Base-by-base conservation (phyloP, 2,329 filamentous ascomycete species). In the Neofusicoccum laricinum region DNA sequence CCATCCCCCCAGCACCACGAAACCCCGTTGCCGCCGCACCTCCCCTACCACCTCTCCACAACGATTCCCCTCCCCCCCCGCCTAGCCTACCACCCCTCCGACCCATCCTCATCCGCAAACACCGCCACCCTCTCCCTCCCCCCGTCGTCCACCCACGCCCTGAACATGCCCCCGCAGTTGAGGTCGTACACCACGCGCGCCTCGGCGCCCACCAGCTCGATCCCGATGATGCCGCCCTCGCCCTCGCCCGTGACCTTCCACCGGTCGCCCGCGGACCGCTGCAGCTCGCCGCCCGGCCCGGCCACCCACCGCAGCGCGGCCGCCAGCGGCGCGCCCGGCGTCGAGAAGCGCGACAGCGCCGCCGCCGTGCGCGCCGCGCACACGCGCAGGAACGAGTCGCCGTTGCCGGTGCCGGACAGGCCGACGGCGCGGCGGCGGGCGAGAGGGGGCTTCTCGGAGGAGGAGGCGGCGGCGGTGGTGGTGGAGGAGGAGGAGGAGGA, bases 81-180 rank as follows among this genome's bases (percentile, higher is more conserved):
- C n/a, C n/a, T n/a, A n/a, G n/a, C n/a, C 36, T 38, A 46, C 55
- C 30, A 48, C 25, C 19, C 48, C 49, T 63, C 48, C 21, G 4
- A 15, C 30, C 62, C 62, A 32, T 64, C 41, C 41, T 75, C 72
- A 64, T 85, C 81, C 58, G 82, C 78, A 79, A 87, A 90, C 1
- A 89, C 82, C 63, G 84, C 83, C 72, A 87, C 85, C 25, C 82
- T 79, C 17, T 82, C 79, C 65, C 79, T 78, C 0, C 88, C 89
- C 1, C 85, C 72, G 3, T 88, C 84, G 67, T 91, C 85, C 19
- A 90, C 79, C 84, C 90, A 94, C 0, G 91, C 92, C 19, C 92
- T 84, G 72, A 93, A 95, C 90, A 97, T 93, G 0, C 93, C 93
- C 4, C 88, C 90, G 69, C 90, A 95, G 73, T 97, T 96, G 74